phyloP scores from a whole-genome alignment of 805 yeast species.

The Saitoella complicata region DNA sequence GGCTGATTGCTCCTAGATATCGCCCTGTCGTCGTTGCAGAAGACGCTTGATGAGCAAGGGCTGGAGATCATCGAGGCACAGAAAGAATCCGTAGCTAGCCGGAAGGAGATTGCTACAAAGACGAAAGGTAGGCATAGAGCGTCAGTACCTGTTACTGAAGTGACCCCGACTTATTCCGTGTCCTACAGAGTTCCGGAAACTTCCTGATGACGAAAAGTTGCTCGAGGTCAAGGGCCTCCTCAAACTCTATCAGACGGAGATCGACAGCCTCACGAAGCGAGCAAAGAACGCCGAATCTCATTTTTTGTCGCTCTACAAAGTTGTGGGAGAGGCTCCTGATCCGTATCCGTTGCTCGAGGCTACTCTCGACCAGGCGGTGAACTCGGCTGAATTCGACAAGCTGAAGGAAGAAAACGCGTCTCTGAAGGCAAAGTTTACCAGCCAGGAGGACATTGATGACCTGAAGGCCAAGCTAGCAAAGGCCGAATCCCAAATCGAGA shows the following conservation, averaged over 20 bases:
- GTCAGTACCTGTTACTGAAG: not conserved
- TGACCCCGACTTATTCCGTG: not conserved
- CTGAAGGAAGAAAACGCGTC: constrained; percentile 34
- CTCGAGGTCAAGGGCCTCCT: constrained; percentile 49
- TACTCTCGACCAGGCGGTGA: constrained; percentile 45
- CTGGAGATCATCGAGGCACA: constrained; percentile 56
- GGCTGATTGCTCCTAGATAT: constrained; percentile 25
- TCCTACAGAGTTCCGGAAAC: constrained; percentile 43
- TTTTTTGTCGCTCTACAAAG: constrained; percentile 58
- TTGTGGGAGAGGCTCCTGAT: constrained; percentile 81
- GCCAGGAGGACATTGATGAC: constrained; percentile 55
- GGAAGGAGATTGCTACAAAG: constrained; percentile 63
- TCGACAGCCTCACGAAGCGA: constrained; percentile 65
- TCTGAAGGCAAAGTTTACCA: constrained; percentile 33
- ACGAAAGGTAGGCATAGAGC: constrained; percentile 37
- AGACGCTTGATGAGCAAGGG: constrained; percentile 57
- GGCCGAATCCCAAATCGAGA: constrained; percentile 45
- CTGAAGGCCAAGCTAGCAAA: constrained; percentile 45
- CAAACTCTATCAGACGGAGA: constrained; percentile 70
- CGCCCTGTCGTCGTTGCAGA: constrained; percentile 54
- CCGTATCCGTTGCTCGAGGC: constrained; percentile 68
- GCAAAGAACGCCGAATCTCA: constrained; percentile 57
- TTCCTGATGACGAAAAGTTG: constrained; percentile 51
- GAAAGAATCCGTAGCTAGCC: constrained; percentile 43
- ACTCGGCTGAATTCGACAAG: constrained; percentile 35